Conservation (phyloP, 495 filamentous ascomycete genomes). For the Lophiotrema nucula region DNA sequence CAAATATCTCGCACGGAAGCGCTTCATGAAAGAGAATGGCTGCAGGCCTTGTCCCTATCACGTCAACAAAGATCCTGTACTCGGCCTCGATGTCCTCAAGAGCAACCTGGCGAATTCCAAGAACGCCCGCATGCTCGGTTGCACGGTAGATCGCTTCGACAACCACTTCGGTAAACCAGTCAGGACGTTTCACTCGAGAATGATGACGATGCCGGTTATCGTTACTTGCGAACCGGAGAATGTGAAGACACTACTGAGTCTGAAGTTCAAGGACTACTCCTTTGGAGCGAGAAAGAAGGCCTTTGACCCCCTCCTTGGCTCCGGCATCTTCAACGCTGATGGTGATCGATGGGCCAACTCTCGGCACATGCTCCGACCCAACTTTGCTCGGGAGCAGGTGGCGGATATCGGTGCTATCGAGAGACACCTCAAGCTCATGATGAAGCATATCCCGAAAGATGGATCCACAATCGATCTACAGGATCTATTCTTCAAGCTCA, state of each 20-base stretch:
- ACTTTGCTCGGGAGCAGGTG: constrained; percentile 61
- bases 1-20: constrained; percentile 22
- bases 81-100: constrained; percentile 37
- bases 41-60: constrained; percentile 23
- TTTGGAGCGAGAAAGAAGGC: constrained; percentile 51
- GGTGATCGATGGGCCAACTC: constrained; percentile 66
- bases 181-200: constrained; percentile 30
- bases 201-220: constrained; percentile 35
- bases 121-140: constrained; percentile 27
- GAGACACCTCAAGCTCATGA: constrained; percentile 54
- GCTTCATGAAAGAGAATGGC: constrained; percentile 22
- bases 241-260: constrained; percentile 60
- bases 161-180: constrained; percentile 10
- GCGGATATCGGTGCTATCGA: constrained; percentile 61
- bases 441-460: constrained; percentile 49
- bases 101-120: constrained; percentile 30
- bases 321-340: constrained; percentile 70
- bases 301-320: constrained; percentile 59
- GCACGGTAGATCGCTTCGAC: constrained; percentile 27
- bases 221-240: constrained; percentile 63
- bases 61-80: constrained; percentile 35
- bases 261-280: constrained; percentile 60
- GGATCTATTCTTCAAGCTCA: constrained; percentile 62
- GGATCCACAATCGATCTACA: constrained; percentile 61
- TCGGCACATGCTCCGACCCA: constrained; percentile 60